Evolutionary conservation across 2,329 filamentous ascomycete species (phyloP).

Genomic region (Colletotrichum cereale): DNA sequence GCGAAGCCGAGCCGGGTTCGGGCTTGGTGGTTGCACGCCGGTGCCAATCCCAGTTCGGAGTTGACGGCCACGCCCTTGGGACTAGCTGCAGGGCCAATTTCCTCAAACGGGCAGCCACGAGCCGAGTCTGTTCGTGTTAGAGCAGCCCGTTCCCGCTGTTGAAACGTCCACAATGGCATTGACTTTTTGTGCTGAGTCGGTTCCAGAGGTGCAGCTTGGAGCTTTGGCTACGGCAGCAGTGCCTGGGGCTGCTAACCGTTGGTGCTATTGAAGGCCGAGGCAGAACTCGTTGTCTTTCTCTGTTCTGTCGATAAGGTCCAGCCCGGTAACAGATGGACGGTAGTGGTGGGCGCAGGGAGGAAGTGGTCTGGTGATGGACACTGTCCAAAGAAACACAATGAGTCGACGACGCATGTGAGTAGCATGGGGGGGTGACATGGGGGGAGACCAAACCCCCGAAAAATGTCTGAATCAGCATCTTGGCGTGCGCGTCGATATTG

Average conservation of each 20-base stretch:
- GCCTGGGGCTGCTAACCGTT: not conserved
- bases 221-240: constrained; percentile 14
- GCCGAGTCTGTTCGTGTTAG: constrained; percentile 23
- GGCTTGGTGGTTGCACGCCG: constrained; percentile 28
- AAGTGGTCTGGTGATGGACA: not conserved
- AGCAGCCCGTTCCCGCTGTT: constrained; percentile 29
- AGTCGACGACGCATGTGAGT: not conserved
- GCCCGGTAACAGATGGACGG: not conserved
- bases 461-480: constrained; percentile 5
- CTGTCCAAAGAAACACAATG: not conserved
- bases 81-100: constrained; percentile 36
- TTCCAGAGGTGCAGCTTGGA: not conserved
- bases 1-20: constrained; percentile 29
- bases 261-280: constrained; percentile 9
- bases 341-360: not conserved
- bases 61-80: constrained; percentile 32
- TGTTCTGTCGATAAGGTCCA: not conserved
- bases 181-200: not conserved
- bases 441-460: not conserved
- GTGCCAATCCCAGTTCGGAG: constrained; percentile 25
- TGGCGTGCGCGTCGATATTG: not conserved
- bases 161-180: constrained; percentile 33
- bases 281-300: not conserved
- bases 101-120: constrained; percentile 36
- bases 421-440: not conserved